Evolutionary conservation across 495 filamentous ascomycete species (phyloP), one percentile per base, ranked within the genome.

Genomic region (Pseudomonodictys pantanalensis): DNA sequence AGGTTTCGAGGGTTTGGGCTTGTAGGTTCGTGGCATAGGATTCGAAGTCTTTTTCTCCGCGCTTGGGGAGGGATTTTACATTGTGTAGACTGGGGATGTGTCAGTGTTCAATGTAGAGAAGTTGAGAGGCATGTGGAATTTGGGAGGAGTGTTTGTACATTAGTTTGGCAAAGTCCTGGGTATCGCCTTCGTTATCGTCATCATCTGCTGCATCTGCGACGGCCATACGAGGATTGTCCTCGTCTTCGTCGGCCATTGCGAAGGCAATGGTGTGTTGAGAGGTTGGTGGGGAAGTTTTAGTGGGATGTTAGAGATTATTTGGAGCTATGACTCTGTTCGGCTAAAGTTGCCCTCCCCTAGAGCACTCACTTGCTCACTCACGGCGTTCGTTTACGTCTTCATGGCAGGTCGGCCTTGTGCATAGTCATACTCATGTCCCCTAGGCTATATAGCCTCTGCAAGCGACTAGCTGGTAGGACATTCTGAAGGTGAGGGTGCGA

Each of bases 31-130:
- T 97, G 55, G 87, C 89, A 71, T 97, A 89, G 12, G 88, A 83
- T 73, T 97, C 93, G 72, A 97, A 98, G 76, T 98, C 93, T 71
- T 98, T 98, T 69, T 93, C 89, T 46, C 93, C 93, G 56, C 88
- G 87, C 58, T 83, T 85, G 33, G 89, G 89, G 30, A 73, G 59
- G 41, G 76, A 65, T 24, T 74, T 52, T 2, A 52, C 49, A 22
- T 26, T 51, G 15, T 42, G 50, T 1, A 26, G 12, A 23, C 59
- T 62, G 41, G 28, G 20, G 15, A 17, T 43, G 26, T 52, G 29
- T 51, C 7, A 60, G 35, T 38, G 51, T 20, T 8, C 18, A 35
- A 46, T 47, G 43, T 69, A 56, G 52, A 25, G 2, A 8, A 51
- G 60, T 48, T 23, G 28, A 33, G 20, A 15, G 12, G 15, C 12